Conservation (phyloP, 306 rosid species). For the Rubus parviflorus region DNA sequence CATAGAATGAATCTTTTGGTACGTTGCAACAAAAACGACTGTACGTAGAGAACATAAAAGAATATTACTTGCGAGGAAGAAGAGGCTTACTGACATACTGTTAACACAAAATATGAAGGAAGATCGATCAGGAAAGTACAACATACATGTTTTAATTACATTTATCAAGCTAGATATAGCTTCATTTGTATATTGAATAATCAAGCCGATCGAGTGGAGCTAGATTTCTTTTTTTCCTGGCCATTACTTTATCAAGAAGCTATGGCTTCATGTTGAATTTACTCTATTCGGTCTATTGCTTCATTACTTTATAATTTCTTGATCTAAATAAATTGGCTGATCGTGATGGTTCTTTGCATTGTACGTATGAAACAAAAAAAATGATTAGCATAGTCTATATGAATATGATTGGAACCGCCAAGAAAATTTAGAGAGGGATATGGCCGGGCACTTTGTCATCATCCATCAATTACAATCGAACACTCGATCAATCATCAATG, state of each 20-base stretch:
- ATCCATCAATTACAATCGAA: neutral
- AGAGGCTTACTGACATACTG: too few relatives aligned
- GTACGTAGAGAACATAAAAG: too few relatives aligned
- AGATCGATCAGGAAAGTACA: neutral
- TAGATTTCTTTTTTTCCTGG: neutral
- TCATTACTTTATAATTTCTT: too few relatives aligned
- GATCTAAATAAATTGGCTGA: neutral
- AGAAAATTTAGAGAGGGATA: neutral
- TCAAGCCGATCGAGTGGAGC: neutral
- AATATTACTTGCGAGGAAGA: too few relatives aligned
- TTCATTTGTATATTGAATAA: neutral
- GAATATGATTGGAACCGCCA: neutral
- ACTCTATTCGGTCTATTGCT: neutral
- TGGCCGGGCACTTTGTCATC: neutral
- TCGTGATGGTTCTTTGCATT: neutral
- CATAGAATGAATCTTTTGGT: too few relatives aligned
- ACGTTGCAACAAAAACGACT: too few relatives aligned
- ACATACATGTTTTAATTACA: neutral
- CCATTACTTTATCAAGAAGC: neutral
- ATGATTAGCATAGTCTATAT: neutral
- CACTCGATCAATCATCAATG: neutral
- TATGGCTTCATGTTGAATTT: neutral
- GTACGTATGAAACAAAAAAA: neutral
- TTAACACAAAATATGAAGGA: too few relatives aligned
- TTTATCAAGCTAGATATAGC: neutral